Conservation (phyloP, 2,329 filamentous ascomycete species). For the Laburnicola sp. region DNA sequence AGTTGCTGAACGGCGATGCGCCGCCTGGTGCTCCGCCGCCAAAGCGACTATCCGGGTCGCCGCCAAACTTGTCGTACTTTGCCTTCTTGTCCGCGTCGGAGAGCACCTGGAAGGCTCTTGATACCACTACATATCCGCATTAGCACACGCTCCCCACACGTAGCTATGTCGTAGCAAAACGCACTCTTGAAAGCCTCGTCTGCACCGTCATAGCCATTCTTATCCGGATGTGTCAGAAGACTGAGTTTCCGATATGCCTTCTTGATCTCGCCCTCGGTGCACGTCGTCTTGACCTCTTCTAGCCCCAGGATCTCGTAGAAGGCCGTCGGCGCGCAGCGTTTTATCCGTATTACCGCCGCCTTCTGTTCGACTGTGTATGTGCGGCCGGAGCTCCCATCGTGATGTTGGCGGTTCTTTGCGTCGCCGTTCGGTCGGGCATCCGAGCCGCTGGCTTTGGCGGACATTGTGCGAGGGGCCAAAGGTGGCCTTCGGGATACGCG, state of each 20-base stretch:
- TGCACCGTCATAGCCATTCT: conserved; percentile 93
- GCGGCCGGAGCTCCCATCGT: conserved; percentile 74
- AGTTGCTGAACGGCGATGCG: conserved; percentile 67
- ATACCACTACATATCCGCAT: conserved; percentile 65
- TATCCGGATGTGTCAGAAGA: conserved; percentile 94
- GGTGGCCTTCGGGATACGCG: conserved; percentile 1
- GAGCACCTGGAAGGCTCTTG: conserved; percentile 87
- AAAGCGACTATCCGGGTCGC: conserved; percentile 89
- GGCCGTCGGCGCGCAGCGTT: conserved; percentile 78
- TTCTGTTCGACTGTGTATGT: conserved; percentile 89
- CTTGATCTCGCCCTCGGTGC: conserved; percentile 85
- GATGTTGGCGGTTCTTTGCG: conserved; percentile 62
- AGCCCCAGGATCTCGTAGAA: conserved; percentile 95
- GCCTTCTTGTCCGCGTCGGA: conserved; percentile 92
- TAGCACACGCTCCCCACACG: conserved; percentile 6
- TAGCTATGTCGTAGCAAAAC: conserved; percentile 6
- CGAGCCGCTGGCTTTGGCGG: conserved; percentile 50
- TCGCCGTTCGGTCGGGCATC: conserved; percentile 45
- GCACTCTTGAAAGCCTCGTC: conserved; percentile 95
- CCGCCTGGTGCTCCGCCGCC: conserved; percentile 60
- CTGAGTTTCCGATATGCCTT: conserved; percentile 96
- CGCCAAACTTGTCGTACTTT: conserved; percentile 85
- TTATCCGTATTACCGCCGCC: conserved; percentile 85
- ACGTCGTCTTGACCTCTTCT: conserved; percentile 64
- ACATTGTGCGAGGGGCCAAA: conserved; percentile 36